Evolutionary conservation across 2,329 filamentous ascomycete genomes (phyloP).

Genomic region (Penicillium corylophilum): DNA sequence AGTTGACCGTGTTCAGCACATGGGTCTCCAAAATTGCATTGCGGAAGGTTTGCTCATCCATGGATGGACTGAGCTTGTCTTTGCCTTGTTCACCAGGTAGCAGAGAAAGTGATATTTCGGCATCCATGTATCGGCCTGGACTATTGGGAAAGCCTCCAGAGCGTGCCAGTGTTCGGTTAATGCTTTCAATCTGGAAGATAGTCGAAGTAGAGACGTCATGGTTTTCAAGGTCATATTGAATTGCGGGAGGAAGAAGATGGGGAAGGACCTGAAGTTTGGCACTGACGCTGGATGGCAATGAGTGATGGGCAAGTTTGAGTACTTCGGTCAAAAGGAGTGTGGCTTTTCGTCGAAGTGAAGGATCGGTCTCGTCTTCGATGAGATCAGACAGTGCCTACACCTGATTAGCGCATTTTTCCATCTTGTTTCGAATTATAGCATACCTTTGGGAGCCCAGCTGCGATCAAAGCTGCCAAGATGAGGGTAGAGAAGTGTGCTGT

Average conservation of each 20-base stretch:
- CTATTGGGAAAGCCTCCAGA: slow-evolving; percentile 56
- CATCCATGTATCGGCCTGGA: slow-evolving; percentile 43
- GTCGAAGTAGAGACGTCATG: slow-evolving; percentile 83
- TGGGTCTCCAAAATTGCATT: slow-evolving; percentile 68
- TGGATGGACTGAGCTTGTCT: slow-evolving; percentile 60
- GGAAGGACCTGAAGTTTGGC: slow-evolving; percentile 83
- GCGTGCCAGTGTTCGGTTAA: slow-evolving; percentile 86
- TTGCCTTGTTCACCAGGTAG: slow-evolving; percentile 42
- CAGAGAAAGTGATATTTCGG: slow-evolving; percentile 46
- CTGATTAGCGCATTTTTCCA: slow-evolving; percentile 16
- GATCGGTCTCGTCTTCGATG: slow-evolving; percentile 51
- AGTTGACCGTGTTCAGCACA: slow-evolving; percentile 85
- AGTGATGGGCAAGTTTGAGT: slow-evolving; percentile 80
- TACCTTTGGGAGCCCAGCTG: slow-evolving; percentile 67
- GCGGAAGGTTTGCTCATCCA: slow-evolving; percentile 65
- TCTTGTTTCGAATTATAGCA: not conserved
- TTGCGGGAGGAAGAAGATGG: slow-evolving; percentile 74
- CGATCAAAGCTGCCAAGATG: slow-evolving; percentile 79
- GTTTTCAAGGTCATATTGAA: slow-evolving; percentile 67
- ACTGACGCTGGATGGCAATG: slow-evolving; percentile 80
- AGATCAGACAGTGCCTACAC: slow-evolving; percentile 48
- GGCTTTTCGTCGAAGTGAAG: slow-evolving; percentile 74
- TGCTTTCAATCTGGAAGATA: slow-evolving; percentile 96
- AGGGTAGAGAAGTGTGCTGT: slow-evolving; percentile 93
- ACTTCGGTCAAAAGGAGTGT: slow-evolving; percentile 89